A percentile compares a stretch with the other conserved stretches of the same genome.
phyloP scores from a whole-genome alignment of 495 filamentous ascomycete genomes.

The Polyplosphaeria fusca region DNA sequence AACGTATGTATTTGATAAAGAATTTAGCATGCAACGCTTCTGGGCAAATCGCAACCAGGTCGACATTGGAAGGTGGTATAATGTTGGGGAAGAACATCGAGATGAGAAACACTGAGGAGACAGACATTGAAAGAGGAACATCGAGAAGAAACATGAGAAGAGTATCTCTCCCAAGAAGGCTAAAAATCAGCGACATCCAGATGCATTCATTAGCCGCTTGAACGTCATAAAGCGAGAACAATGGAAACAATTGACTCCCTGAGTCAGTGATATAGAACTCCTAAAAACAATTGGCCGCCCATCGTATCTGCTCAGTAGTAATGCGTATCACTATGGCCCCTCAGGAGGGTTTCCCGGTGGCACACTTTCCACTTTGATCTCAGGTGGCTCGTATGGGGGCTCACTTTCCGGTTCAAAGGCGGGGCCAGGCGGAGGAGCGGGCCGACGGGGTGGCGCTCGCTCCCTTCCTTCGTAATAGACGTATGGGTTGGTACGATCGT shows the following conservation, averaged over 20 bases:
- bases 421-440: background rate
- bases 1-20: no score
- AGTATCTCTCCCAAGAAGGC: no score
- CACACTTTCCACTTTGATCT: constrained; percentile 14
- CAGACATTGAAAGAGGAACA: no score
- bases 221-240: no score
- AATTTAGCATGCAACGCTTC: no score
- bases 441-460: background rate
- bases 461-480: constrained; percentile 25
- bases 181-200: no score
- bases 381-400: constrained; percentile 13
- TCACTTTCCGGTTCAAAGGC: constrained; percentile 17
- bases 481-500: constrained; percentile 11
- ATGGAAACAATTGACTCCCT: background rate
- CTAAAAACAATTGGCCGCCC: constrained; percentile 2
- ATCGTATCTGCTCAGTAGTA: constrained; percentile 1
- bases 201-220: no score
- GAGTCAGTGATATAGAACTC: background rate
- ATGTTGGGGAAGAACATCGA: no score
- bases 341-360: background rate
- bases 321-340: background rate
- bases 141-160: no score
- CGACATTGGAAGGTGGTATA: no score
- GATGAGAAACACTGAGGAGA: no score
- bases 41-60: no score